Percentiles rank a stretch among this genome's conserved stretches.
phyloP scores from a whole-genome alignment of 2,329 filamentous ascomycete species.

The Pseudonectria foliicola region DNA sequence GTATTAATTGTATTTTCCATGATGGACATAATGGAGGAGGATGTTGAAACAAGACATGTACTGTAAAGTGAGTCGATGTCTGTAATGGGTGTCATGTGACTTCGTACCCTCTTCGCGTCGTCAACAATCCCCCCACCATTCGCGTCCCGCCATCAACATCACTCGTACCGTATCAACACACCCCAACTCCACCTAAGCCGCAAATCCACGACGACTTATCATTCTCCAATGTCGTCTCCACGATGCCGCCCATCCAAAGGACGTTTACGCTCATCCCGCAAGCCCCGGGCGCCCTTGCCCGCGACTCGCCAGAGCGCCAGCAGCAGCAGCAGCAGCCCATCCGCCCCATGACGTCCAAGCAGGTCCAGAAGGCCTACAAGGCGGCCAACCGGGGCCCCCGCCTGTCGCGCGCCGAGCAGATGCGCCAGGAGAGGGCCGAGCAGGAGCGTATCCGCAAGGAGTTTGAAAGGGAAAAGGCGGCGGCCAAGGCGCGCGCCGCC shows the following conservation, averaged over 20 bases:
- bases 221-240: constrained; percentile 14
- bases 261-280: constrained; percentile 39
- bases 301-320: constrained; percentile 10
- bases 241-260: constrained; percentile 31
- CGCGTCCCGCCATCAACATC: not conserved
- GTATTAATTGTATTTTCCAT: too few relatives aligned
- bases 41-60: too few relatives aligned
- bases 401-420: constrained; percentile 34
- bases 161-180: not conserved
- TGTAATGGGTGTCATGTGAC: constrained; percentile 8
- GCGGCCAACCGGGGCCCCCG: constrained; percentile 26
- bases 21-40: too few relatives aligned
- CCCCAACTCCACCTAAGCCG: not conserved
- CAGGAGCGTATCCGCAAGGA: constrained; percentile 49
- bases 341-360: constrained; percentile 36
- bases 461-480: constrained; percentile 41
- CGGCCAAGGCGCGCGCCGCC: constrained; percentile 40
- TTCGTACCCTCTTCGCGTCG: constrained; percentile 10
- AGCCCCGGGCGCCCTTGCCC: constrained; percentile 15
- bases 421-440: constrained; percentile 37
- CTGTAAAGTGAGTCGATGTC: not conserved
- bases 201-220: not conserved
- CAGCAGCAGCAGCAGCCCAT: constrained; percentile 3
- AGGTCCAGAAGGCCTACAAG: constrained; percentile 33
- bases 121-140: not conserved